Evolutionary conservation across 768 basidiomycete species (phyloP).

Genomic region (Rhodotorula diobovata): DNA sequence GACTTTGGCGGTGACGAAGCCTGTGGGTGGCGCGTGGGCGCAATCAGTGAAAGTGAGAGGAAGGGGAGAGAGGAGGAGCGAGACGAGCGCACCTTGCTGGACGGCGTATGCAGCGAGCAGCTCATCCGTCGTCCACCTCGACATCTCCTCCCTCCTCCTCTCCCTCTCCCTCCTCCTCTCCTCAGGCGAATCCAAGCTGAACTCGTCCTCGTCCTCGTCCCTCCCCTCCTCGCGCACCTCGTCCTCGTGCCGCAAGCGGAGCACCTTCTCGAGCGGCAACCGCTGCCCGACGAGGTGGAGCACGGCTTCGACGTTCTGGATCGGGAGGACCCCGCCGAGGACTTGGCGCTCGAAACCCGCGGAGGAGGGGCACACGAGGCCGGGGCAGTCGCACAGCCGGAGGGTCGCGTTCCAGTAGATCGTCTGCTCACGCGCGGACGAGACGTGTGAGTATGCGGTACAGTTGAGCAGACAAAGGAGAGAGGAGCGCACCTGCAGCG

Average conservation of each 20-base stretch:
- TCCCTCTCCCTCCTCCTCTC: conserved; percentile 46
- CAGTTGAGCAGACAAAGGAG: not conserved
- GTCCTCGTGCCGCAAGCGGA: conserved; percentile 52
- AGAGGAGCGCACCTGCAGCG: conserved; percentile 49
- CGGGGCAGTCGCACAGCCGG: conserved; percentile 90
- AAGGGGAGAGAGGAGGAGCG: not conserved
- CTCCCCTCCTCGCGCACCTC: conserved; percentile 1
- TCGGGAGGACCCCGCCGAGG: conserved; percentile 24
- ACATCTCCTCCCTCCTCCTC: conserved; percentile 54
- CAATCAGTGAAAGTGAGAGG: not conserved
- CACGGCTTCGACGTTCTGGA: conserved; percentile 61
- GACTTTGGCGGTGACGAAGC: conserved; percentile 71
- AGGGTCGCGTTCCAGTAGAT: conserved; percentile 81
- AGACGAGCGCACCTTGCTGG: conserved; percentile 60
- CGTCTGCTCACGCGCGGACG: conserved; percentile 53
- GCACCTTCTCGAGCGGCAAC: conserved; percentile 71
- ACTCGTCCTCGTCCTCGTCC: conserved; percentile 17
- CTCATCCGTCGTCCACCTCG: conserved; percentile 77
- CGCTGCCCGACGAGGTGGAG: conserved; percentile 64
- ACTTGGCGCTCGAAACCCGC: conserved; percentile 81
- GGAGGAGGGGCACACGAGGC: conserved; percentile 81
- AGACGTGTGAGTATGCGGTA: conserved; percentile 52
- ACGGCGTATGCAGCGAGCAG: conserved; percentile 72
- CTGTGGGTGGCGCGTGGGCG: not conserved
- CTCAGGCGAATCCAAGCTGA: conserved; percentile 44